phyloP scores from a whole-genome alignment of 73 alveolate species.

The Tetrahymena thermophila region DNA sequence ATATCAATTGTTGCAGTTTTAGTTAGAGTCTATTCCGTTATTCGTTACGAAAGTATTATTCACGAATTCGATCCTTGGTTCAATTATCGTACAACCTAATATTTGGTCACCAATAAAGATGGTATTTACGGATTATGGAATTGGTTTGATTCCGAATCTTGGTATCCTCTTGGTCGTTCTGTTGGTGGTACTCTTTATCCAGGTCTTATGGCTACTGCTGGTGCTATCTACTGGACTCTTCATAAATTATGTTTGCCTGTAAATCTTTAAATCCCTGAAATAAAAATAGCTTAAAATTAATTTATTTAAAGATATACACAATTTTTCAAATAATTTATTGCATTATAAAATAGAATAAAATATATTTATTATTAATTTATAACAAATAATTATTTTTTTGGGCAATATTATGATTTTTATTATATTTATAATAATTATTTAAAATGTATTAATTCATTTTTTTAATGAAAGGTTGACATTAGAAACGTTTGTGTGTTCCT shows the following conservation, averaged over 20 bases:
- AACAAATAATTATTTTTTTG: background rate
- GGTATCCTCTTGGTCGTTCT: conserved; percentile 99
- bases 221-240: conserved; percentile 79
- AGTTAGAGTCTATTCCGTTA: conserved; percentile 94
- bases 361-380: too few species aligned
- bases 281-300: too few species aligned
- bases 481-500: conserved; percentile 97
- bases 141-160: conserved; percentile 98
- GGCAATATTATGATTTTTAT: background rate
- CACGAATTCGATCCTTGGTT: conserved; percentile 99
- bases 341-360: too few species aligned
- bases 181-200: conserved; percentile 99
- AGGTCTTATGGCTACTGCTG: conserved; percentile 96
- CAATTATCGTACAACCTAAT: conserved; percentile 92
- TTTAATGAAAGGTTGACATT: conserved; percentile 65
- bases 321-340: too few species aligned
- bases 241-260: conserved; percentile 85
- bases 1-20: conserved; percentile 80
- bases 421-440: background rate
- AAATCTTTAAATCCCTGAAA: background rate
- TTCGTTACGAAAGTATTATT: conserved; percentile 91
- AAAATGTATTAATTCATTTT: background rate
- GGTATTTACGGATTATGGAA: conserved; percentile 98
- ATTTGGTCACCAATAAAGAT: conserved; percentile 69
- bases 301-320: too few species aligned